Percentiles rank a stretch among this genome's conserved stretches.
Evolutionary conservation across 1,284 basidiomycete genomes (phyloP).

Genomic region (Fomes fomentarius): DNA sequence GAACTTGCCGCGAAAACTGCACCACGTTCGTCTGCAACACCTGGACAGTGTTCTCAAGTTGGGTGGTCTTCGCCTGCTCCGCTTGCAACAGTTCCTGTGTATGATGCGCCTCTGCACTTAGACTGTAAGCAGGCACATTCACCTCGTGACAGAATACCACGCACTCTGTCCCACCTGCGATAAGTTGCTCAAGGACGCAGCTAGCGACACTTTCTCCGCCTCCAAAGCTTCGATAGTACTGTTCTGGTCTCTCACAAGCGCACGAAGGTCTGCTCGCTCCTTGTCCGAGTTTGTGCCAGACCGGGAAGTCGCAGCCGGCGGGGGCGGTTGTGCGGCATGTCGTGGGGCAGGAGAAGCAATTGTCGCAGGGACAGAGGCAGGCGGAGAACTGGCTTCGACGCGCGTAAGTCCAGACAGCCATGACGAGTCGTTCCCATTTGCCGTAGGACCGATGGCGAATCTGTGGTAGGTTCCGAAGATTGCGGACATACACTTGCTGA

Average conservation of each 20-base stretch:
- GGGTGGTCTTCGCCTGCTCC: slow-evolving; percentile 20
- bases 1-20: slow-evolving; percentile 15
- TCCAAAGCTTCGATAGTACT: slow-evolving; percentile 70
- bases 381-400: slow-evolving; percentile 39
- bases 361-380: no score
- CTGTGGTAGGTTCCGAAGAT: no score
- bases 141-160: slow-evolving; percentile 17
- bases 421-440: slow-evolving; percentile 38
- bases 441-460: slow-evolving; percentile 28
- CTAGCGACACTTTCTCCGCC: slow-evolving; percentile 67
- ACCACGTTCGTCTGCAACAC: slow-evolving; percentile 15
- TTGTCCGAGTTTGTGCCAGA: slow-evolving; percentile 3
- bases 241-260: slow-evolving; percentile 54
- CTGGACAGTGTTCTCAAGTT: slow-evolving; percentile 20
- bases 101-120: slow-evolving; percentile 31
- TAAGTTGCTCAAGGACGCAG: slow-evolving; percentile 42
- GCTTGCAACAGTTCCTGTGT: slow-evolving; percentile 28
- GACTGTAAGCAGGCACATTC: no score
- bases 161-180: slow-evolving; percentile 49
- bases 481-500: no score
- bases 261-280: slow-evolving; percentile 38
- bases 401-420: slow-evolving; percentile 65
- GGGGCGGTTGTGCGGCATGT: slow-evolving; percentile 13
- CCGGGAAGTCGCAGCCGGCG: slow-evolving; percentile 14
- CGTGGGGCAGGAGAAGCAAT: slow-evolving; percentile 30